Percentiles rank a stretch among this genome's conserved stretches.
Evolutionary conservation across 2,329 filamentous ascomycete species (phyloP).

Genomic region (Talaromyces sp.): DNA sequence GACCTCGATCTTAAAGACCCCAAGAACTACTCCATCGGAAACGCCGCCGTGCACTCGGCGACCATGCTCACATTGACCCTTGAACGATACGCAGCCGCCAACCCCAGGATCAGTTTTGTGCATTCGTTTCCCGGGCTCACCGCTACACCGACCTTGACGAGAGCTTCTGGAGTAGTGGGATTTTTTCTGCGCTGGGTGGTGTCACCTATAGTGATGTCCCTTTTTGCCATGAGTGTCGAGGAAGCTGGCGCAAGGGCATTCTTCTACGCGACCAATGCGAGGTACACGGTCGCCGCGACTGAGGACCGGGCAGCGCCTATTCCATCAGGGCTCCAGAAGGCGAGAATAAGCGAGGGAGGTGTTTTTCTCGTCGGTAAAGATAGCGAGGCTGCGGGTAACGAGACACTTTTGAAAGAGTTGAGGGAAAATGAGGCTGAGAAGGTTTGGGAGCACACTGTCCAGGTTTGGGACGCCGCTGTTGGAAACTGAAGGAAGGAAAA

Average conservation of each 20-base stretch:
- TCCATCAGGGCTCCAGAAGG: slow-evolving; percentile 53
- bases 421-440: slow-evolving; percentile 25
- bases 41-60: not conserved
- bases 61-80: slow-evolving; percentile 2
- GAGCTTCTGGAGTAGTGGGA: not conserved
- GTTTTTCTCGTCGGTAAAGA: not conserved
- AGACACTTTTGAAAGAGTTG: slow-evolving; percentile 28
- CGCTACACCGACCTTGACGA: not conserved
- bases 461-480: not conserved
- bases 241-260: slow-evolving; percentile 34
- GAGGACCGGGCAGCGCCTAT: slow-evolving; percentile 57
- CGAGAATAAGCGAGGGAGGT: not conserved
- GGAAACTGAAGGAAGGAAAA: not conserved
- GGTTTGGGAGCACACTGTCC: not conserved
- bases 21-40: not conserved
- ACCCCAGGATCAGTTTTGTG: slow-evolving; percentile 3
- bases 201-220: not conserved
- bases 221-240: not conserved
- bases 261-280: slow-evolving; percentile 65
- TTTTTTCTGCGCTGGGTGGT: not conserved
- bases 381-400: not conserved
- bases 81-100: not conserved
- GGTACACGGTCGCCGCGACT: slow-evolving; percentile 63
- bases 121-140: slow-evolving; percentile 2
- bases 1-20: not conserved